These are phyloP conservation scores for Phytophthora pistaciae DNA, from an alignment of 352 stramenopile genomes.

Conservation along the genomic window DNA sequence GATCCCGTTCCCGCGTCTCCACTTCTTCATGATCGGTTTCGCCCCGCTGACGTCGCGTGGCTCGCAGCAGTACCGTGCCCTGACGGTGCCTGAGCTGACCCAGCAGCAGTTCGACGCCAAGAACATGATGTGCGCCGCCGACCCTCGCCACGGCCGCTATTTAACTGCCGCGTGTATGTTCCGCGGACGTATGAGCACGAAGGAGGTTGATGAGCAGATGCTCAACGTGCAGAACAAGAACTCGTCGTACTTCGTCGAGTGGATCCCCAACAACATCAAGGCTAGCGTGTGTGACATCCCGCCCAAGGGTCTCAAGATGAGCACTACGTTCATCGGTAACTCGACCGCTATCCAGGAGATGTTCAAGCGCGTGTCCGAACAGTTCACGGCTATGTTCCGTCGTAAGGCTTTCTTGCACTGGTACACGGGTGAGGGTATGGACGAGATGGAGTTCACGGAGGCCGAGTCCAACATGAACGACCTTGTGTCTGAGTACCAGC, in stretches of 20 bases:
- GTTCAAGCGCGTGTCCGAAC: constrained; percentile 99
- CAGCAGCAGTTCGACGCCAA: constrained; percentile 99
- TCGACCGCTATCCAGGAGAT: constrained; percentile 99
- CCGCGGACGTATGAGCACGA: constrained; percentile 99
- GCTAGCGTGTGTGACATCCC: constrained; percentile 99
- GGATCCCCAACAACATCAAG: constrained; percentile 99
- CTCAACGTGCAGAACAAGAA: constrained; percentile 99
- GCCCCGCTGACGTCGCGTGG: constrained; percentile 96
- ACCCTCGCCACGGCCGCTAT: constrained; percentile 99
- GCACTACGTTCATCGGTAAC: constrained; percentile 99
- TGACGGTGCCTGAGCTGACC: constrained; percentile 99
- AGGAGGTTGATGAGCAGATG: constrained; percentile 99
- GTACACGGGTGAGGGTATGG: constrained; percentile 99
- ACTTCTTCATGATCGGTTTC: constrained; percentile 99
- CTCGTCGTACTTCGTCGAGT: constrained; percentile 99
- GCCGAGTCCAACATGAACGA: constrained; percentile 99
- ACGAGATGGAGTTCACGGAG: constrained; percentile 99
- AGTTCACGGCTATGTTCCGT: constrained; percentile 99
- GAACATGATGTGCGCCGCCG: constrained; percentile 99
- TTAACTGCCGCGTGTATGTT: constrained; percentile 99
- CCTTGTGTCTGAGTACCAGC: constrained; percentile 99
- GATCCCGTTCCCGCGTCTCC: constrained; percentile 99
- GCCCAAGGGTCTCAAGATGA: constrained; percentile 98
- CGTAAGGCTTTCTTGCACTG: constrained; percentile 99
- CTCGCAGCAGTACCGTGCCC: constrained; percentile 98